These are phyloP conservation scores for Blastobotrys robertii DNA, from an alignment of 805 yeast genomes.

Conservation along the genomic window DNA sequence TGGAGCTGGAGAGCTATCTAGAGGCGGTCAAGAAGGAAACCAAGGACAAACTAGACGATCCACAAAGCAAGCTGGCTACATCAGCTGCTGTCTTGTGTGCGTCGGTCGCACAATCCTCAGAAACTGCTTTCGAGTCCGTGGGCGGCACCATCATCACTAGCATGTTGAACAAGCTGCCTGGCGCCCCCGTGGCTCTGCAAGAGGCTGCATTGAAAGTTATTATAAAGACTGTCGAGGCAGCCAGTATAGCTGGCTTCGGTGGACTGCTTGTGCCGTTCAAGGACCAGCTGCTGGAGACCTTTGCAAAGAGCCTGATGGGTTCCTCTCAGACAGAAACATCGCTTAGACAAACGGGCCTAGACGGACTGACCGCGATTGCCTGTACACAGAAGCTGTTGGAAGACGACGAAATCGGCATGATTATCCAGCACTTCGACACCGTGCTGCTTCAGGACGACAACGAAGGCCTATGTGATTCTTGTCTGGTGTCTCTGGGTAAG, in stretches of 20 bases:
- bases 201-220: no score
- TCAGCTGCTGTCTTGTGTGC: slow-evolving; percentile 57
- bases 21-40: slow-evolving; percentile 32
- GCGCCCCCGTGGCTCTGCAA: no score
- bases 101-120: slow-evolving; percentile 41
- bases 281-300: slow-evolving; percentile 56
- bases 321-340: slow-evolving; percentile 62
- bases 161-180: not conserved
- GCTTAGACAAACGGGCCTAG: slow-evolving; percentile 54
- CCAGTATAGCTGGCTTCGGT: slow-evolving; percentile 6
- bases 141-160: slow-evolving; percentile 4
- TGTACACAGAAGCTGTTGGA: slow-evolving; percentile 31
- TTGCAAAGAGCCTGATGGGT: slow-evolving; percentile 61
- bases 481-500: slow-evolving; percentile 41
- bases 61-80: slow-evolving; percentile 44
- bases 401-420: slow-evolving; percentile 46
- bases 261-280: slow-evolving; percentile 36
- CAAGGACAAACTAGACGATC: slow-evolving; percentile 38
- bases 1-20: slow-evolving; percentile 31
- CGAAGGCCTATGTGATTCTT: slow-evolving; percentile 44
- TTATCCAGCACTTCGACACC: slow-evolving; percentile 56
- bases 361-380: slow-evolving; percentile 47
- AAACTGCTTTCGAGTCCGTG: slow-evolving; percentile 34
- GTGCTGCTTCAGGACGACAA: slow-evolving; percentile 47
- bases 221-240: slow-evolving; percentile 9